phyloP scores from a whole-genome alignment of 2,329 filamentous ascomycete species.

The Xylaria sp. region DNA sequence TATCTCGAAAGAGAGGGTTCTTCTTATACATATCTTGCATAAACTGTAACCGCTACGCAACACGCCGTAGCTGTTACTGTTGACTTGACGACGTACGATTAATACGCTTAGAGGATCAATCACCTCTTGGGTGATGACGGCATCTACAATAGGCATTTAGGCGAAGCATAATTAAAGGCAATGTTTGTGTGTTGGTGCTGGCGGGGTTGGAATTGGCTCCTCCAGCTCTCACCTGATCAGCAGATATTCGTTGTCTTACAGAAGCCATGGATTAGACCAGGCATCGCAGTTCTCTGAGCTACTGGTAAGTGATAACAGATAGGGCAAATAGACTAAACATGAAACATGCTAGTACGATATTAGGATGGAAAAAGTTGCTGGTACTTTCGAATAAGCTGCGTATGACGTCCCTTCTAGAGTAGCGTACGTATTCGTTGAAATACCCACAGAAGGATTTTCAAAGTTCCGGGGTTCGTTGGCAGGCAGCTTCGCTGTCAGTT shows the following conservation, averaged over 20 bases:
- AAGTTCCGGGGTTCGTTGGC: not conserved
- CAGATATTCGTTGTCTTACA: not conserved
- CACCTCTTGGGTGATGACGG: not conserved
- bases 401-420: too few species aligned
- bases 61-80: not conserved
- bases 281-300: too few species aligned
- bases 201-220: not conserved
- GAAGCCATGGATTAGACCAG: not conserved
- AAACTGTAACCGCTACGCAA: constrained; percentile 17
- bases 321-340: not conserved
- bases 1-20: constrained; percentile 84
- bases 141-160: not conserved
- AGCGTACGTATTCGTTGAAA: too few species aligned
- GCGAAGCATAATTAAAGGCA: not conserved
- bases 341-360: not conserved
- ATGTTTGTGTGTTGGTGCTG: not conserved
- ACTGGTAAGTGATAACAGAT: too few species aligned
- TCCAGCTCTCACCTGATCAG: not conserved
- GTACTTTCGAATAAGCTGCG: not conserved
- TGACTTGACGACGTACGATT: not conserved
- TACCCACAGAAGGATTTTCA: not conserved
- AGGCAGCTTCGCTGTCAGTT: not conserved
- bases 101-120: not conserved
- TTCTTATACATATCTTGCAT: constrained; percentile 74
- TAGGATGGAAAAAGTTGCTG: not conserved